phyloP scores from a whole-genome alignment of 2,329 filamentous ascomycete genomes.

The Ophiostoma novo-ulmi region DNA sequence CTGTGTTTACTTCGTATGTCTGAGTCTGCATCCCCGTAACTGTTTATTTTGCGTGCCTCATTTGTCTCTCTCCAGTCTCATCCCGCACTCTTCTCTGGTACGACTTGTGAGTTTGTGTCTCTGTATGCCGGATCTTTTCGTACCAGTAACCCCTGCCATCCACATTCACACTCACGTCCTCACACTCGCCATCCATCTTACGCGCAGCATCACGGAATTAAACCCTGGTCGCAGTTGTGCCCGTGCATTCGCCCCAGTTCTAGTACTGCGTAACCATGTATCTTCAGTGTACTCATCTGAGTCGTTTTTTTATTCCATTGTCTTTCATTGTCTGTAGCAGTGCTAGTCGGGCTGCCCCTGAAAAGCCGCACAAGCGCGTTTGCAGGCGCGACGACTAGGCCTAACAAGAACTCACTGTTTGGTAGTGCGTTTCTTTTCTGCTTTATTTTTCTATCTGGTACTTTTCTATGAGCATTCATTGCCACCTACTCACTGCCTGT shows the following conservation, averaged over 20 bases:
- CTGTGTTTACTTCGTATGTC: neutral
- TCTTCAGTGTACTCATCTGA: neutral
- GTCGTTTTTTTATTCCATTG: no score
- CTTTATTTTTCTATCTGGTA: neutral
- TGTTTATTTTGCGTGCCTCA: neutral
- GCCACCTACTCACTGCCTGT: neutral
- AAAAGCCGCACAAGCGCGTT: conserved; percentile 6
- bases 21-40: neutral
- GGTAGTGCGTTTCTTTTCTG: neutral
- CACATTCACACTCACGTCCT: neutral
- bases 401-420: neutral
- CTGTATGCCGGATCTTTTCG: neutral
- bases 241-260: neutral
- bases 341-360: neutral
- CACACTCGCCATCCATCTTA: neutral
- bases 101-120: neutral
- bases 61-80: neutral
- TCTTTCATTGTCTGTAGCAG: no score
- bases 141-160: neutral
- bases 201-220: neutral
- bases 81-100: neutral
- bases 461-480: neutral
- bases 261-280: neutral
- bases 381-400: conserved; percentile 4
- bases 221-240: neutral